These are phyloP conservation scores for Globisporangium iwayamae DNA, from an alignment of 352 stramenopile genomes.

Conservation along the genomic window DNA sequence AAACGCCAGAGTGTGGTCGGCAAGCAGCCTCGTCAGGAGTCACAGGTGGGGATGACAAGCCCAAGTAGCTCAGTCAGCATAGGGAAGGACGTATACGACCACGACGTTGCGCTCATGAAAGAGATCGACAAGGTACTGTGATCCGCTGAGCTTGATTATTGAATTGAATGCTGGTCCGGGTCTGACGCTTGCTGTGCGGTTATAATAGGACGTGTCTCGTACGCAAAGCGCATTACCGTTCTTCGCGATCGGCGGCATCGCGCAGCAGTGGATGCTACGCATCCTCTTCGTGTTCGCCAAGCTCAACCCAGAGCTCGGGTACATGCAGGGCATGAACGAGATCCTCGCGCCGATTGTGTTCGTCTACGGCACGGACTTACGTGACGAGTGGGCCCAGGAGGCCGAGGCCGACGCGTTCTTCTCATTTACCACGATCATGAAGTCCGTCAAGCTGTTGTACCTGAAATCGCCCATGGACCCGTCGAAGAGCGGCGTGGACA, in stretches of 20 bases:
- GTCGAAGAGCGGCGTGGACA: conserved; percentile 47
- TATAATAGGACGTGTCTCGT: conserved; percentile 46
- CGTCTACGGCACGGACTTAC: conserved; percentile 60
- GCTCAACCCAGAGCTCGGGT: conserved; percentile 78
- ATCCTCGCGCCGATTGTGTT: conserved; percentile 86
- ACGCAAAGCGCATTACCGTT: conserved; percentile 51
- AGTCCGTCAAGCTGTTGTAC: conserved; percentile 47
- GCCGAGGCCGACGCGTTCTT: conserved; percentile 55
- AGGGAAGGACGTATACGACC: conserved; percentile 16
- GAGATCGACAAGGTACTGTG: conserved; percentile 60
- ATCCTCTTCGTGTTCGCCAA: conserved; percentile 79
- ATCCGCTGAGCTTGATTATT: background rate
- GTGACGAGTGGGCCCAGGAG: conserved; percentile 26
- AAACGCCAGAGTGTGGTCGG: conserved; percentile 12
- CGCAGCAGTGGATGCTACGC: conserved; percentile 63
- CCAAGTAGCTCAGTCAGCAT: background rate
- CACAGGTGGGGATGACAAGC: background rate
- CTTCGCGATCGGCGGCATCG: conserved; percentile 43
- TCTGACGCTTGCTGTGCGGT: background rate
- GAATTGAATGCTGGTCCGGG: background rate
- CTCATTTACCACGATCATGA: conserved; percentile 49
- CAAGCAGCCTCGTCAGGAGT: background rate
- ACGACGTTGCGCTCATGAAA: conserved; percentile 43
- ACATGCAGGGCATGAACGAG: conserved; percentile 96
- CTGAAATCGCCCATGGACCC: conserved; percentile 32